Evolutionary conservation across 768 basidiomycete genomes (phyloP), one percentile per base, ranked within the genome.

Genomic region (Sistotremastrum suecicum): DNA sequence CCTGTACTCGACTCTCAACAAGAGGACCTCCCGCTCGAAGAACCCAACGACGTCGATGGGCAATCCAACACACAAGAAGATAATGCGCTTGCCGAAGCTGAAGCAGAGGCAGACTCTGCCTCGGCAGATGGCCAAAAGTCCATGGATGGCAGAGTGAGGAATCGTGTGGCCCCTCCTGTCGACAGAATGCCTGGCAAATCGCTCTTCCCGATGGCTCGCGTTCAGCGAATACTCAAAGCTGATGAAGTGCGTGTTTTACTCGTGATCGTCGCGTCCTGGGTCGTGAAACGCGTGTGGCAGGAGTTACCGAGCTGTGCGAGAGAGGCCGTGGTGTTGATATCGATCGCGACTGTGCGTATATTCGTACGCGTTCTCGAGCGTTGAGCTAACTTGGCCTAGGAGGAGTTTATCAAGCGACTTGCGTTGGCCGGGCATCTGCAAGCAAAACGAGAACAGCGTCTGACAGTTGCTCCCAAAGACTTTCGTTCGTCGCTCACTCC

Each of bases 211-310:
- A 69, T 84, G 44, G 66, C 82, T 2, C 72, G 84, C 49, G 81
- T 92, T 37, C 87, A 88, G 60, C 79, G 70, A 63, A 86, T 91
- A 41, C 69, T 89, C 51, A 90, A 86, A 56, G 87, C 82, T 5
- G 89, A 92, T 62, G 82, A 81, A 68, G 89, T 75, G 45, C 47
- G 63, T 59, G 45, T 34, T 20, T 5, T 36, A 34, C 36, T 3
- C 35, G 31, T 41, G 11, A 10, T 31, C 34, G 41, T 12, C 32
- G 8, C 43, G 37, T 41, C 30, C 12, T 33, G n/a, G 29, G 6
- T 29, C 34, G 33, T 49, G 12, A 11, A 12, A 20, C 32, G 31
- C 40, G 34, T 10, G 37, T 8, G 41, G 34, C 31, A 88, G 85
- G 85, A 88, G 39, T 71, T 89, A 43, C 78, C 83, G 0, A 76